phyloP scores from a whole-genome alignment of 2,329 filamentous ascomycete genomes.

The Fusarium nisikadoi region DNA sequence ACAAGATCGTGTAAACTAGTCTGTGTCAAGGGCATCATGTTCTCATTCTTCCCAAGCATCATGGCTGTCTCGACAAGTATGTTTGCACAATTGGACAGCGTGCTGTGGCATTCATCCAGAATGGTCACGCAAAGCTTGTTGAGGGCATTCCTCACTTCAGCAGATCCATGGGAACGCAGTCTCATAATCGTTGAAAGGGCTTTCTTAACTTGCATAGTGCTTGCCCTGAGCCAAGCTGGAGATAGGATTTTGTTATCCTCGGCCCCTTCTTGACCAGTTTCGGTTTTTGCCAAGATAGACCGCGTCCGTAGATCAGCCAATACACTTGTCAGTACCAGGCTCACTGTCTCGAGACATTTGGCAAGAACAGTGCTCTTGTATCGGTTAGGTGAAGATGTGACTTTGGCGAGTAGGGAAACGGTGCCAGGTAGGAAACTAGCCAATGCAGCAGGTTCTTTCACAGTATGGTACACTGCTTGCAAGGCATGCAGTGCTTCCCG shows the following conservation, averaged over 20 bases:
- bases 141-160: conserved; percentile 75
- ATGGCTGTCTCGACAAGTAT: conserved; percentile 87
- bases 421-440: conserved; percentile 90
- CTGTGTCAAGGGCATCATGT: conserved; percentile 50
- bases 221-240: conserved; percentile 80
- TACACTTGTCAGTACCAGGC: conserved; percentile 63
- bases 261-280: conserved; percentile 37
- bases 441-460: conserved; percentile 78
- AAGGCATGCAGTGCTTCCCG: conserved; percentile 75
- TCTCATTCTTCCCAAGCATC: conserved; percentile 67
- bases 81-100: conserved; percentile 73
- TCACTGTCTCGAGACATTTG: conserved; percentile 68
- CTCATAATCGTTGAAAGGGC: conserved; percentile 82
- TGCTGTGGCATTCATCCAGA: conserved; percentile 80
- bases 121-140: conserved; percentile 77
- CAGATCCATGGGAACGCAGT: conserved; percentile 75
- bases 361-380: conserved; percentile 70
- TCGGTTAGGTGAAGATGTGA: conserved; percentile 74
- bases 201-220: conserved; percentile 81
- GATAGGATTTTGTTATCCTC: conserved; percentile 55
- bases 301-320: conserved; percentile 68
- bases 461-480: conserved; percentile 67
- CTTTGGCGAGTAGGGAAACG: conserved; percentile 81
- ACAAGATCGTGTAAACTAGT: conserved; percentile 71
- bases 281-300: conserved; percentile 54